These are phyloP conservation scores for Phialemoniopsis sp. DNA, from an alignment of 2,329 filamentous ascomycete genomes.

Conservation along the genomic window DNA sequence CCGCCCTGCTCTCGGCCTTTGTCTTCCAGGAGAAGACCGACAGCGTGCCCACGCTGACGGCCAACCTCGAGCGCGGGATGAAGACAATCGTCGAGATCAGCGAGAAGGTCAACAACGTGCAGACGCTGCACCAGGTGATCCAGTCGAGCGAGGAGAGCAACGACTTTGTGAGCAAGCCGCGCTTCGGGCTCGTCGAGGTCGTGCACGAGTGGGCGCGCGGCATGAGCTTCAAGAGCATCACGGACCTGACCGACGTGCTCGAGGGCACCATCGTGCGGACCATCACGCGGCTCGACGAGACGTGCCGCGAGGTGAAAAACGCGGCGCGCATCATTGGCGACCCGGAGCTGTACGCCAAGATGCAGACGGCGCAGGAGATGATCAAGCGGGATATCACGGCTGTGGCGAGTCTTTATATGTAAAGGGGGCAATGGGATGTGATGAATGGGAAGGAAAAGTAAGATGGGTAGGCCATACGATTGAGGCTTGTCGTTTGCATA, in stretches of 20 bases:
- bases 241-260: constrained; percentile 89
- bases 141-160: constrained; percentile 85
- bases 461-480: no score
- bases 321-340: constrained; percentile 94
- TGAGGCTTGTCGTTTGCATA: no score
- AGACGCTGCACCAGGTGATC: constrained; percentile 89
- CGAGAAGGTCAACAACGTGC: constrained; percentile 86
- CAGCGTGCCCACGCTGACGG: constrained; percentile 72
- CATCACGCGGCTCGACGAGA: constrained; percentile 92
- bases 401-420: constrained; percentile 86
- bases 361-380: constrained; percentile 95
- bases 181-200: constrained; percentile 94
- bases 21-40: constrained; percentile 98
- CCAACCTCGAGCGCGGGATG: constrained; percentile 75
- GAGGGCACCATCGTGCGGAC: constrained; percentile 96
- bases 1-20: constrained; percentile 87
- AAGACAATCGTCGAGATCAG: constrained; percentile 85
- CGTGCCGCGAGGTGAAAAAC: constrained; percentile 95
- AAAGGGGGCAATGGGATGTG: constrained; percentile 12
- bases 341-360: constrained; percentile 89
- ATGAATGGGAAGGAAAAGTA: background rate
- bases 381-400: constrained; percentile 96
- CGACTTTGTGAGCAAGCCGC: constrained; percentile 80
- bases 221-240: constrained; percentile 98
- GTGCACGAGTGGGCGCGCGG: constrained; percentile 98